These are phyloP conservation scores for Exsudoporus frostii DNA, from an alignment of 768 basidiomycete species.

Conservation along the genomic window DNA sequence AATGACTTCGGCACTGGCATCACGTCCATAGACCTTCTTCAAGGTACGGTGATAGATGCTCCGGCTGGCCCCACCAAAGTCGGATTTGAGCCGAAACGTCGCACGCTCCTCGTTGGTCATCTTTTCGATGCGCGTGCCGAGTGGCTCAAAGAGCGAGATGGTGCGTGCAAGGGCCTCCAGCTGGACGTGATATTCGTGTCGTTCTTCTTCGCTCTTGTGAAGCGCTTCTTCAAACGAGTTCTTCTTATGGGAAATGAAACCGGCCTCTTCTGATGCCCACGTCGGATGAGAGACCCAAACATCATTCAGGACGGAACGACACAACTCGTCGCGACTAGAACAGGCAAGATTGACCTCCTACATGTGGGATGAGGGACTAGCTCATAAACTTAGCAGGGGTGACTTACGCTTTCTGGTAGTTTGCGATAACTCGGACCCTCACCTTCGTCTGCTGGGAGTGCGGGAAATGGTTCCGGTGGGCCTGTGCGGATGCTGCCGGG, in stretches of 20 bases:
- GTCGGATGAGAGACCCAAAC: slow-evolving; percentile 98
- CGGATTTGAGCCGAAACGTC: slow-evolving; percentile 75
- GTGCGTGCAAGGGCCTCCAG: slow-evolving; percentile 89
- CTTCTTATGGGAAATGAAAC: slow-evolving; percentile 94
- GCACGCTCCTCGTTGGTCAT: slow-evolving; percentile 88
- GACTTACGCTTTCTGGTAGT: slow-evolving; percentile 81
- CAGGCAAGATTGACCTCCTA: slow-evolving; percentile 90
- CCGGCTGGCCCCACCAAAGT: slow-evolving; percentile 87
- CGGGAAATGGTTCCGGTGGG: slow-evolving; percentile 72
- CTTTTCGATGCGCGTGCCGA: slow-evolving; percentile 76
- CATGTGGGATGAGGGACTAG: slow-evolving; percentile 5
- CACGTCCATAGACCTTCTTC: slow-evolving; percentile 90
- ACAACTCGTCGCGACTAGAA: slow-evolving; percentile 91
- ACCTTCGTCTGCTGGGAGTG: slow-evolving; percentile 76
- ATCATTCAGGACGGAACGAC: slow-evolving; percentile 94
- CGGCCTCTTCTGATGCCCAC: slow-evolving; percentile 95
- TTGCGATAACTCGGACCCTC: slow-evolving; percentile 93
- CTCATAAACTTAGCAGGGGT: not conserved
- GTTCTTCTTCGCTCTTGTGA: slow-evolving; percentile 96
- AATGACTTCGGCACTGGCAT: slow-evolving; percentile 71
- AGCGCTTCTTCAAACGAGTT: slow-evolving; percentile 94
- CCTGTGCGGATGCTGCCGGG: slow-evolving; percentile 76
- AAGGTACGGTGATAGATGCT: slow-evolving; percentile 88
- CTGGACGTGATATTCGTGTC: slow-evolving; percentile 96
- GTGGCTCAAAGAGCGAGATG: slow-evolving; percentile 86